phyloP scores from a whole-genome alignment of 129 eudicot species.

The Tagetes patula region DNA sequence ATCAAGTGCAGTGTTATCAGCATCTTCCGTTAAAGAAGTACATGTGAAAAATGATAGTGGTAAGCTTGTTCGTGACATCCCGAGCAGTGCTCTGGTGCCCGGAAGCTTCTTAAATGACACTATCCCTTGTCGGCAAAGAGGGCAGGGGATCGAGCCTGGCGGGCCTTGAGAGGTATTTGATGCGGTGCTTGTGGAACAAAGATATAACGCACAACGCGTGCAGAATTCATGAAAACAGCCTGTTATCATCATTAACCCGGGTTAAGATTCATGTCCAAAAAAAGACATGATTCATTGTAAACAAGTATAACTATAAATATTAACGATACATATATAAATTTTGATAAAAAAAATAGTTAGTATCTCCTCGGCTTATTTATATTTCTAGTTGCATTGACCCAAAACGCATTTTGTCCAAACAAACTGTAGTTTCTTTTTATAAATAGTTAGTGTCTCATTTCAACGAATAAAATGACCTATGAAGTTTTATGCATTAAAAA shows the following conservation, averaged over 20 bases:
- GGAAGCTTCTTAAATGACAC: conserved; percentile 65
- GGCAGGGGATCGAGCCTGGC: conserved; percentile 85
- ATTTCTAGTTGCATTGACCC: background rate
- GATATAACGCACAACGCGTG: conserved; percentile 73
- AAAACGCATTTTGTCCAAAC: background rate
- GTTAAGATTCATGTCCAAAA: conserved; percentile 5
- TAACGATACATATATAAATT: too few relatives aligned
- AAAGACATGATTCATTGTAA: background rate
- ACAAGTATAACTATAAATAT: too few relatives aligned
- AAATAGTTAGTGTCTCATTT: background rate
- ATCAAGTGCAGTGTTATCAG: conserved; percentile 30
- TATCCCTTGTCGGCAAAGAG: conserved; percentile 85
- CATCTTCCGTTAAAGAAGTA: conserved; percentile 39
- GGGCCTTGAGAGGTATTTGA: conserved; percentile 61
- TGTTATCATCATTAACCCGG: conserved; percentile 20
- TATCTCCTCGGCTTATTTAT: too few relatives aligned
- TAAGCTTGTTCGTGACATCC: conserved; percentile 59
- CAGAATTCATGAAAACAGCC: conserved; percentile 92
- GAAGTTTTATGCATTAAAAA: background rate
- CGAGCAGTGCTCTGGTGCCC: conserved; percentile 41
- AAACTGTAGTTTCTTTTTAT: background rate
- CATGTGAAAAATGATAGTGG: conserved; percentile 68
- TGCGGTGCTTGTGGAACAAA: conserved; percentile 59
- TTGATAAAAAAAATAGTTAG: too few relatives aligned
- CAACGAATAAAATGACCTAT: background rate